These are phyloP conservation scores for Boletus sp. DNA, from an alignment of 1,284 basidiomycete genomes.

Conservation along the genomic window DNA sequence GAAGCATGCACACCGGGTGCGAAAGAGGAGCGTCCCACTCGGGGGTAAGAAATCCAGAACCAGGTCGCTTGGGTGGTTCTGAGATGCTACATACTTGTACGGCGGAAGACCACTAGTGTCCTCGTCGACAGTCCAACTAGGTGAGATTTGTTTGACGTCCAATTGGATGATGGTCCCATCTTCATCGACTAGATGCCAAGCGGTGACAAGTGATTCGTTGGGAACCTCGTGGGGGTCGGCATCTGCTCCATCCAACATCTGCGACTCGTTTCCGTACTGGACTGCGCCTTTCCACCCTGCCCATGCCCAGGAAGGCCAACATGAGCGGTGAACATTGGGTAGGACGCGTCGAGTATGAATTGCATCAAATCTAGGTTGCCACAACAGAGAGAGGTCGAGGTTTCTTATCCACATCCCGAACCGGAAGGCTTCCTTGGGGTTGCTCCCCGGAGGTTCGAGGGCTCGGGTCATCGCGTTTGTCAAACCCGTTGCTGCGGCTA, in stretches of 20 bases:
- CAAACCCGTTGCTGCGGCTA: slow-evolving; percentile 17
- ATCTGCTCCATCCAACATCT: slow-evolving; percentile 2
- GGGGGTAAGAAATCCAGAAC: slow-evolving; percentile 1
- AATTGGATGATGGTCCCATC: slow-evolving; percentile 8
- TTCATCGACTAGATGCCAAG: slow-evolving; percentile 9
- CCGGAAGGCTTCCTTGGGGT: slow-evolving; percentile 7
- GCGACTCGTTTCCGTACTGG: slow-evolving; percentile 5
- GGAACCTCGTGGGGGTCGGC: slow-evolving; percentile 4
- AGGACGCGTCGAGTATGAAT: slow-evolving; percentile 7
- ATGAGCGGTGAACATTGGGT: background rate
- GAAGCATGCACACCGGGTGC: slow-evolving; percentile 15
- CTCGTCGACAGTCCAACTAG: slow-evolving; percentile 7
- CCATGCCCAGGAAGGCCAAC: slow-evolving; percentile 25
- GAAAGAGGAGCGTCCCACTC: slow-evolving; percentile 22
- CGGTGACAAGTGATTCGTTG: slow-evolving; percentile 11
- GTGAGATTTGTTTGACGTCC: slow-evolving; percentile 10
- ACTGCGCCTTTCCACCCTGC: slow-evolving; percentile 23
- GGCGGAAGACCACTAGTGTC: background rate
- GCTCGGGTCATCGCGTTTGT: slow-evolving; percentile 15
- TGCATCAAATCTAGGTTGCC: slow-evolving; percentile 9
- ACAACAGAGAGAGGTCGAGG: background rate
- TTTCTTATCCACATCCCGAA: slow-evolving; percentile 15
- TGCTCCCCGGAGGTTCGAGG: slow-evolving; percentile 3
- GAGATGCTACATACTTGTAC: slow-evolving; percentile 2
- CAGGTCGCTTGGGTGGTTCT: background rate